Evolutionary conservation across 2,329 filamentous ascomycete species (phyloP).

Genomic region (Apiospora arundinis): DNA sequence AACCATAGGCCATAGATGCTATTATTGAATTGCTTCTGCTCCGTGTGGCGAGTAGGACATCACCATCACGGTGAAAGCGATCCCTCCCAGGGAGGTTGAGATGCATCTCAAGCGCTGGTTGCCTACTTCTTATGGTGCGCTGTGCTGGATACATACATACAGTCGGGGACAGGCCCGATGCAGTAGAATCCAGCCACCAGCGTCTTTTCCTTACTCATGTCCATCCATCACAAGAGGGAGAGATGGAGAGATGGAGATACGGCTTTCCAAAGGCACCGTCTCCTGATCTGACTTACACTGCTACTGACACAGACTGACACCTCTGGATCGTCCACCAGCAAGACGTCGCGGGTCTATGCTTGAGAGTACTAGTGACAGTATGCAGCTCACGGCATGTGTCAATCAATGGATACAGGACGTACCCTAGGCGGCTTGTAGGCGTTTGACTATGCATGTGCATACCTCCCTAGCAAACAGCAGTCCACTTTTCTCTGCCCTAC

Average conservation of each 20-base stretch:
- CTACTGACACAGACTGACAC: not conserved
- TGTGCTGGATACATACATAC: not conserved
- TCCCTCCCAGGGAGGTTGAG: not conserved
- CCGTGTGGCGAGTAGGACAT: not conserved
- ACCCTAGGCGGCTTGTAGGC: not conserved
- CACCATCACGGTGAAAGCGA: not conserved
- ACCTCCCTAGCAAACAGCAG: not conserved
- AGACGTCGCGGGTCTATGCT: not conserved
- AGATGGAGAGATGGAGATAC: no score
- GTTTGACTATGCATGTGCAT: constrained; percentile 1
- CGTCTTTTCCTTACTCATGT: not conserved
- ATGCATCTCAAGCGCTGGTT: not conserved
- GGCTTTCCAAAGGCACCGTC: not conserved
- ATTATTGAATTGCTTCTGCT: not conserved
- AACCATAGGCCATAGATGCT: no score
- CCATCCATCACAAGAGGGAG: not conserved
- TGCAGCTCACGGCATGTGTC: not conserved
- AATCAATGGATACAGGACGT: constrained; percentile 8
- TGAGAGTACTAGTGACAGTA: not conserved
- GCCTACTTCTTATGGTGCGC: not conserved
- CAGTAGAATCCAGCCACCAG: not conserved
- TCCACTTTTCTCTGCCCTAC: constrained; percentile 17
- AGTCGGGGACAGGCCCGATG: not conserved
- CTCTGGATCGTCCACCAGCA: not conserved
- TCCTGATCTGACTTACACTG: not conserved